Evolutionary conservation across 257 asterid genomes (phyloP).

Genomic region (Rauvolfia tetraphylla): DNA sequence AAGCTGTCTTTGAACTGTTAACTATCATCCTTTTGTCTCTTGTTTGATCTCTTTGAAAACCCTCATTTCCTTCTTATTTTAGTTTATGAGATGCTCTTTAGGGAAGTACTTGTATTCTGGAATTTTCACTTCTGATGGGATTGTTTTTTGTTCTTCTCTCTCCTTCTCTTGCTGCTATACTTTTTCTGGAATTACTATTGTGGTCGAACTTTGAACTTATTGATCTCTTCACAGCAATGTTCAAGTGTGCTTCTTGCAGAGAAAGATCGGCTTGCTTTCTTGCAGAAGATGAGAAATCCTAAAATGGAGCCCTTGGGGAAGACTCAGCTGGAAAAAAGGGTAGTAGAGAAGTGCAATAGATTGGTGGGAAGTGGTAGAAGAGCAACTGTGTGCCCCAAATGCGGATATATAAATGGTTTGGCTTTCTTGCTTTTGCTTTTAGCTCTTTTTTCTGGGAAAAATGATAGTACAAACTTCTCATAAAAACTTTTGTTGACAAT

Average conservation of each 20-base stretch:
- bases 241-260: slow-evolving; percentile 69
- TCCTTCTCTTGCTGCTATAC: background rate
- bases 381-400: slow-evolving; percentile 53
- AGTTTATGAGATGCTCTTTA: background rate
- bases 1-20: background rate
- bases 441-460: background rate
- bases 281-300: slow-evolving; percentile 73
- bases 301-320: slow-evolving; percentile 59
- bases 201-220: slow-evolving; percentile 1
- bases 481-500: background rate
- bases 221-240: slow-evolving; percentile 48
- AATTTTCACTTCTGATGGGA: background rate
- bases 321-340: slow-evolving; percentile 40
- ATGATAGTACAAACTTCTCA: background rate
- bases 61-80: background rate
- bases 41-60: background rate
- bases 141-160: background rate
- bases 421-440: slow-evolving; percentile 13
- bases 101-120: background rate
- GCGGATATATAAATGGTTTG: slow-evolving; percentile 78
- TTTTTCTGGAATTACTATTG: background rate
- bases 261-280: slow-evolving; percentile 37
- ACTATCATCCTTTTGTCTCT: background rate
- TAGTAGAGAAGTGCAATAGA: slow-evolving; percentile 63
- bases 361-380: slow-evolving; percentile 42